Evolutionary conservation across 805 yeast genomes (phyloP).

Genomic region (Priceomyces castillae): DNA sequence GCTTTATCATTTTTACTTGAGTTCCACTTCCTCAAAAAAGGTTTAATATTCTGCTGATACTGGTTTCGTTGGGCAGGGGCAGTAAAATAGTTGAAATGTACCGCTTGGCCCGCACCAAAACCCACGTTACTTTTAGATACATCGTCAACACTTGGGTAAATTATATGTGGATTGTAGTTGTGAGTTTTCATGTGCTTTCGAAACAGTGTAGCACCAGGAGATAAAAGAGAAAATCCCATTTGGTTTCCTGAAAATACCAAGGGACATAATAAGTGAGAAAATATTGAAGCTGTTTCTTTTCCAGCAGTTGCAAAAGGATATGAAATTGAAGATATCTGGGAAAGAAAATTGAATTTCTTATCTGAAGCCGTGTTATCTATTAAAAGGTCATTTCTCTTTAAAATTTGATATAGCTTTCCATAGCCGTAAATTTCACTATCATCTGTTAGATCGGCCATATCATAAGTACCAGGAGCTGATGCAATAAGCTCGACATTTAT

Average conservation of each 20-base stretch:
- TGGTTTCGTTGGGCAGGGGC: conserved; percentile 29
- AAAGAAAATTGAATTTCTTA: conserved; percentile 29
- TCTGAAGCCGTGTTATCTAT: conserved; percentile 11
- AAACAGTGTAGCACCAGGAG: conserved; percentile 24
- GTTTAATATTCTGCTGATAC: conserved; percentile 37
- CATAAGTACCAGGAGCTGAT: conserved; percentile 49
- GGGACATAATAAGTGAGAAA: conserved; percentile 49
- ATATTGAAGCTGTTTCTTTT: conserved; percentile 35
- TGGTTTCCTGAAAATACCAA: conserved; percentile 31
- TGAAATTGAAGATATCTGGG: conserved; percentile 51
- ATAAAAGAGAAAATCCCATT: conserved; percentile 17
- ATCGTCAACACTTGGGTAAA: conserved; percentile 46
- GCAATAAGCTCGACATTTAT: conserved; percentile 54
- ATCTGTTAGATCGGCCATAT: conserved; percentile 9
- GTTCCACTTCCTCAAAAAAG: conserved; percentile 48
- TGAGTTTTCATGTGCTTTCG: conserved; percentile 19
- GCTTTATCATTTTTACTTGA: conserved; percentile 7
- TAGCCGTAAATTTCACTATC: conserved; percentile 43
- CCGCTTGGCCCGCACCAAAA: conserved; percentile 46
- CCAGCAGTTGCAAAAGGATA: conserved; percentile 34
- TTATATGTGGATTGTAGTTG: conserved; percentile 32
- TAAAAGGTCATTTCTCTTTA: conserved; percentile 33
- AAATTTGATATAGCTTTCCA: conserved; percentile 43
- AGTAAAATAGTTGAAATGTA: conserved; percentile 42
- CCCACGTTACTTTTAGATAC: conserved; percentile 44